Evolutionary conservation across 2,329 filamentous ascomycete species (phyloP).

Genomic region (Cryphonectria radicalis): DNA sequence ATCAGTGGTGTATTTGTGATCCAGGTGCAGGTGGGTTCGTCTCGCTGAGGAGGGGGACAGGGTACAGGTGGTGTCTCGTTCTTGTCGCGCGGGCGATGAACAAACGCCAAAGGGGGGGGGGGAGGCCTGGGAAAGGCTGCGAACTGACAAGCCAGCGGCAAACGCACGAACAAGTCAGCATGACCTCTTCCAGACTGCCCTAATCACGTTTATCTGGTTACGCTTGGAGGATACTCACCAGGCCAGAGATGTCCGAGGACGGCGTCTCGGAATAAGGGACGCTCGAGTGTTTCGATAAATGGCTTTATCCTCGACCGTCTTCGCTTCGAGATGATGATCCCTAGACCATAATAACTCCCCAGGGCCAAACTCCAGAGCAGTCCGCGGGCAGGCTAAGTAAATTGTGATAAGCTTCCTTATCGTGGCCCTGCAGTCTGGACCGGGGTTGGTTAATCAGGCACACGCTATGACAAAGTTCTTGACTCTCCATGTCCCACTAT

Average conservation of each 20-base stretch:
- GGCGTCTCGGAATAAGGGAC: conserved; percentile 3
- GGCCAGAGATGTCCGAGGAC: background rate
- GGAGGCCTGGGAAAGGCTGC: conserved; percentile 5
- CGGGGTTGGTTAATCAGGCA: background rate
- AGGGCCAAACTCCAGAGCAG: conserved; percentile 3
- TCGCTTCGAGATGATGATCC: conserved; percentile 8
- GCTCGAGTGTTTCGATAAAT: background rate
- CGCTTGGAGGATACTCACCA: conserved; percentile 1
- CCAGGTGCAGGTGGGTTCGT: background rate
- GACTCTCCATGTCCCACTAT: background rate
- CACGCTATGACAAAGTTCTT: background rate
- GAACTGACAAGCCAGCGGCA: conserved; percentile 13
- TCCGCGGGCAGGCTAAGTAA: conserved; percentile 11
- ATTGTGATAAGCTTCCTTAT: conserved; percentile 16
- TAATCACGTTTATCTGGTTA: background rate
- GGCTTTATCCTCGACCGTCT: too few species aligned
- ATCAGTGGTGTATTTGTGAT: background rate
- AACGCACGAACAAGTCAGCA: conserved; percentile 17
- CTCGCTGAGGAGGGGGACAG: background rate
- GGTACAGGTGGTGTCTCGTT: background rate
- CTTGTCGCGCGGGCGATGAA: conserved; percentile 12
- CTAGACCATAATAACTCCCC: background rate
- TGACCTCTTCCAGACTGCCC: background rate
- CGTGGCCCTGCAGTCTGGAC: background rate
- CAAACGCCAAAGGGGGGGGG: background rate